Conservation (phyloP, 176 grass and related monocot genomes). For the Olyra latifolia region DNA sequence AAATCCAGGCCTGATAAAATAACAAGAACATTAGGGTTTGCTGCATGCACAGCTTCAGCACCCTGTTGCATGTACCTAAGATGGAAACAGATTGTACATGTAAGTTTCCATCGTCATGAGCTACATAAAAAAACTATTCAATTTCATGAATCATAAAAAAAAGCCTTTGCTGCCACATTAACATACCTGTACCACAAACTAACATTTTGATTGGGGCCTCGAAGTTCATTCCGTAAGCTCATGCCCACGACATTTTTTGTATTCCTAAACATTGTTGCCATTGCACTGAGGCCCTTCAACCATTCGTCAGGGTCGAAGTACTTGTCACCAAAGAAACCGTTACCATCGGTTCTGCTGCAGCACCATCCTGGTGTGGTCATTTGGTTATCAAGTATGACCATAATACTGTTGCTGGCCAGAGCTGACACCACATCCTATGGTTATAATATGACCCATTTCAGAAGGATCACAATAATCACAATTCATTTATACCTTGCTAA, state of each 20-base stretch:
- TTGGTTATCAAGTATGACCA: slow-evolving; percentile 99
- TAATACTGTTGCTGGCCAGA: slow-evolving; percentile 69
- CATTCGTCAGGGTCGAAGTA: slow-evolving; percentile 91
- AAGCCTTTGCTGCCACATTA: not conserved
- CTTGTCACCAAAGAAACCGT: slow-evolving; percentile 88
- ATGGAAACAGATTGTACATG: slow-evolving; percentile 25
- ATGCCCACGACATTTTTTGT: slow-evolving; percentile 80
- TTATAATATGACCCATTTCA: slow-evolving; percentile 17
- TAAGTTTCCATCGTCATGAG: slow-evolving; percentile 18
- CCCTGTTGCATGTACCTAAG: slow-evolving; percentile 89
- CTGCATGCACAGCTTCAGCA: slow-evolving; percentile 77
- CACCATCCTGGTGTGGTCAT: slow-evolving; percentile 87
- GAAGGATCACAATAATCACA: not conserved
- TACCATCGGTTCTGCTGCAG: slow-evolving; percentile 67
- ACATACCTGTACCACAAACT: slow-evolving; percentile 91
- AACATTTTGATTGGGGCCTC: slow-evolving; percentile 75
- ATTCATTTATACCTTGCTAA: not conserved
- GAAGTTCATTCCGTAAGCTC: slow-evolving; percentile 91
- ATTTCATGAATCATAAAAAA: not conserved
- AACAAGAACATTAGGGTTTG: slow-evolving; percentile 73
- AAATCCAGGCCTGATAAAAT: slow-evolving; percentile 84
- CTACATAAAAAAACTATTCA: not conserved
- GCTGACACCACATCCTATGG: slow-evolving; percentile 70
- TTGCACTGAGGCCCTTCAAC: slow-evolving; percentile 65
- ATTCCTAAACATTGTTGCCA: slow-evolving; percentile 72